These are phyloP conservation scores for Mangifera indica DNA, from an alignment of 345 rosid species.

Conservation along the genomic window DNA sequence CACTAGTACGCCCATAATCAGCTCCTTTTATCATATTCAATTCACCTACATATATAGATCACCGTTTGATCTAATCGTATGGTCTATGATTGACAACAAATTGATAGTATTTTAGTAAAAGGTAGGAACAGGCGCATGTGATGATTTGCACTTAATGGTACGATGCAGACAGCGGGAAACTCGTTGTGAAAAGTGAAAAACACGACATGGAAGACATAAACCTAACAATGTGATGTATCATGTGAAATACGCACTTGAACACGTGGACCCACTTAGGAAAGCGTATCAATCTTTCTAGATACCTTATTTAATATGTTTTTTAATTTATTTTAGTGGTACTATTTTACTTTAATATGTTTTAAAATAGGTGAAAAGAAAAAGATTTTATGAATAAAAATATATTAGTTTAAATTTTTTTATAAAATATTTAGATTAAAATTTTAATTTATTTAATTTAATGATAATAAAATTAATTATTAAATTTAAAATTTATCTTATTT, in stretches of 20 bases:
- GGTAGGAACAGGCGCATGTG: not conserved
- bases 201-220: constrained; percentile 9
- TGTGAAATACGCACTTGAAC: constrained; percentile 14
- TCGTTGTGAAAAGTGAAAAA: constrained; percentile 16
- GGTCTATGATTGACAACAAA: not conserved
- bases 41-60: too few relatives aligned
- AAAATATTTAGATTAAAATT: too few relatives aligned
- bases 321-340: too few relatives aligned
- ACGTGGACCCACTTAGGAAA: constrained; percentile 19
- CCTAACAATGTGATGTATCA: constrained; percentile 8
- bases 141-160: not conserved
- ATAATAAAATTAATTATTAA: too few relatives aligned
- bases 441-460: too few relatives aligned
- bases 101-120: not conserved
- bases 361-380: too few relatives aligned
- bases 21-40: not conserved
- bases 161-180: not conserved
- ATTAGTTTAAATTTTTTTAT: too few relatives aligned
- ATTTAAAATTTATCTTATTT: too few relatives aligned
- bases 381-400: too few relatives aligned
- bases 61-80: not conserved
- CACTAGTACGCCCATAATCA: not conserved
- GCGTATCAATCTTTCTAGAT: constrained; percentile 15
- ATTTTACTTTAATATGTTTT: too few relatives aligned
- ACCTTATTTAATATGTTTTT: too few relatives aligned